Evolutionary conservation across 768 basidiomycete genomes (phyloP), one percentile per base, ranked within the genome.

Genomic region (Auricularia cornea): DNA sequence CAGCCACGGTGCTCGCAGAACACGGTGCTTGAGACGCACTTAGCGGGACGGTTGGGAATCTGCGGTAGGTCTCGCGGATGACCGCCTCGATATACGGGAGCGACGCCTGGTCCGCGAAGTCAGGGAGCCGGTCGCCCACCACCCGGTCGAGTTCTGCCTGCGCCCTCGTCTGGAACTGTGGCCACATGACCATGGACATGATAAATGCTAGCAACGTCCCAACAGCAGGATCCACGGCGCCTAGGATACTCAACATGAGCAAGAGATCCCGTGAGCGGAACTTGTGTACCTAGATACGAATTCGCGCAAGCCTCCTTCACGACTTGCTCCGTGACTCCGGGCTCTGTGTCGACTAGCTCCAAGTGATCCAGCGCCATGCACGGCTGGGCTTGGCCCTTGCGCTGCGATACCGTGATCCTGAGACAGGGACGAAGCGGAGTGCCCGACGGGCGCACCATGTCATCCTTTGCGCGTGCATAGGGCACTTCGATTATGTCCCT

Each of bases 181-280:
- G 65, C 38, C 60, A 61, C 1, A 64, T 26, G 3, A 64, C 33
- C 65, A 66, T 66, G 14, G 65, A 64, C 11, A 62, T 32, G 35
- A 66, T 26, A 56, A 66, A 66, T n/a, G 31, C 31, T 5, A 40
- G 30, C 18, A 66, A 3, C 2, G 64, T 31, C 32, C 60, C 61
- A 23, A 51, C 28, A 5, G 65, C 38, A 5, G 86, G 80, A 70
- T 98, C 96, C 0, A 96, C 88, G 38, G 98, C 78, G 65, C 97
- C 97, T 52, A n/a, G n/a, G n/a, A n/a, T n/a, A 35, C 14, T 35
- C 95, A 71, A 98, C 96, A 35, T 14, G 8, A 35, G 8, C 35
- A 3, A 8, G 3, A 10, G 2, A 35, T 8, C 2, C 35, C n/a
- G n/a, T n/a, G n/a, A n/a, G n/a, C n/a, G n/a, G n/a, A 35, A 14